Evolutionary conservation across 768 basidiomycete species (phyloP), one percentile per base, ranked within the genome.

Genomic region (Boletus pseudopeckii): DNA sequence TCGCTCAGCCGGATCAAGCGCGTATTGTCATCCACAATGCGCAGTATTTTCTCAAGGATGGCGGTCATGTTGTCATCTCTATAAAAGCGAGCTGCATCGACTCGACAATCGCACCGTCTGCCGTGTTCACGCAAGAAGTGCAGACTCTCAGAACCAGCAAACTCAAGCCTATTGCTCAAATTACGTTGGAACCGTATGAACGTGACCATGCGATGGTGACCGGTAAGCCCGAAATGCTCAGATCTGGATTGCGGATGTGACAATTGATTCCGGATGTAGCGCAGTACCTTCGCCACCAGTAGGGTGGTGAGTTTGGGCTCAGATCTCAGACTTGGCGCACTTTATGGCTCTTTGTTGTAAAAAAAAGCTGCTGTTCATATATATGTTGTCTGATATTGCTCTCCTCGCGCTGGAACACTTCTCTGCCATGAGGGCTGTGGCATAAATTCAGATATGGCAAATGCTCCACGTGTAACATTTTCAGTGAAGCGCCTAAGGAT

Each of bases 41-140:
- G 0, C 86, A 97, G 63, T 85, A 86, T 71, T 99, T 99, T 86
- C 80, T 99, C 50, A 98, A 96, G 72, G 88, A 95, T 71, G 83
- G 82, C 30, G 97, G 97, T 2, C 92, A 97, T 64, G 78, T 83
- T 63, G 85, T 99, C 63, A 93, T 99, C 59, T 98, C 96, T 50
- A 97, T 99, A 82, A 99, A 99, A 78, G 97, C 97, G 30, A 93
- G 90, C 64, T 99, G 97, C 78, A 89, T 99, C 71, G 97, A 99
- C 73, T 98, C 93, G 40, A 98, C 95, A n/a, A 82, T 81, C 4
- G 84, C 92, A 3, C 85, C 97, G 10, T 91, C 92, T 58, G 85
- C 84, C 24, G 87, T 98, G 44, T 99, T 98, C 64, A 88, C 92
- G 2, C 74, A 79, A 36, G 92, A 98, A 73, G 89, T 98, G 39